Base-by-base conservation (phyloP, 805 yeast genomes). In the Phaffomyces antillensis region DNA sequence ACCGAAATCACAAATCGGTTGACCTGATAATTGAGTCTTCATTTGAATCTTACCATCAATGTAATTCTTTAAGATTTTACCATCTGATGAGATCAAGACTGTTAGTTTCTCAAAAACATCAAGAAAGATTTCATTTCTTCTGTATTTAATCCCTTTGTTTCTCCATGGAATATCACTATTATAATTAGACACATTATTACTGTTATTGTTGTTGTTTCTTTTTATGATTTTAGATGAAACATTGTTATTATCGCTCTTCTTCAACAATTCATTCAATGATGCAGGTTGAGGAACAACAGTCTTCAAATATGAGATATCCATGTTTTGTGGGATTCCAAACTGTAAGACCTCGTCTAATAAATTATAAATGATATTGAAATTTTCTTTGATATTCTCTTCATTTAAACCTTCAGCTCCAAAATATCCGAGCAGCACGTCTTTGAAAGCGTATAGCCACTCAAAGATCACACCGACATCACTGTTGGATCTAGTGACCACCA, bases 401-500 rank as follows among this genome's bases (percentile, higher is more conserved):
- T 56, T 55, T 20, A 49, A n/a, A 9, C 43, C 43, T 16, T 48
- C 25, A 2, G 37, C 41, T 5, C 52, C 55, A 41, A 70, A 60
- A 50, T 72, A 73, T 17, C 65, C 65, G 41, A 70, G 64, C 43
- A 88, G 65, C 2, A 87, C 58, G 7, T 67, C 63, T 43, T 78
- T 75, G 23, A 91, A 66, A 47, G 76, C 75, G 65, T 79, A 79
- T 20, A 91, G 65, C 56, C 84, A 86, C 66, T 91, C 97, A 58
- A 89, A 77, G 1, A 90, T 76, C 4, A 79, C 62, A 1, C 89
- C 77, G 31, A 90, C 89, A 60, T 91, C 96, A 33, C 83, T 86
- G 59, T 91, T 93, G 37, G 88, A 82, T 50, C 97, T 75, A 1
- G 95, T 79, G n/a, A 90, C 89, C 0, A 90, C 95, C 11, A 90